Conservation (phyloP, 73 alveolate genomes). For the Paramecium caudatum region DNA sequence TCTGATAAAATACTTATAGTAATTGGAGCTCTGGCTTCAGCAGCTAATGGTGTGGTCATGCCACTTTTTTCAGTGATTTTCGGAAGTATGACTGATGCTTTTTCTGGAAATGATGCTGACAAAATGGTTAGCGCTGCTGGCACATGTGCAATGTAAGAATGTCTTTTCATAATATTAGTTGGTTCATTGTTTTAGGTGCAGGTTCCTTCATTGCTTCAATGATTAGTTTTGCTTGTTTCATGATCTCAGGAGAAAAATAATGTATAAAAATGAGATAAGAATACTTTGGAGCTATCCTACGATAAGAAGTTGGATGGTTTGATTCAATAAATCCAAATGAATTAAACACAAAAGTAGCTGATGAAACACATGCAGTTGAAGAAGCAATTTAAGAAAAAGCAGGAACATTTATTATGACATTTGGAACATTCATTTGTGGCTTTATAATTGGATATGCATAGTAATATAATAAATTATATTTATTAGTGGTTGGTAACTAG, state of each 20-base stretch:
- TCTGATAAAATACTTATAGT: conserved; percentile 71
- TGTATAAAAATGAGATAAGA: conserved; percentile 73
- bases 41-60: conserved; percentile 73
- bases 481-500: conserved; percentile 86
- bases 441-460: conserved; percentile 68
- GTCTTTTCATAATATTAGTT: conserved; percentile 5
- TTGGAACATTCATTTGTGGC: conserved; percentile 79
- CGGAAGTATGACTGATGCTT: conserved; percentile 77
- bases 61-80: conserved; percentile 79
- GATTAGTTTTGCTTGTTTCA: conserved; percentile 65
- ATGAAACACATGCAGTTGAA: conserved; percentile 83
- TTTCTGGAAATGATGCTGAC: conserved; percentile 71
- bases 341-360: conserved; percentile 78
- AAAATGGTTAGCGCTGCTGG: conserved; percentile 64
- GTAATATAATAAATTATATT: conserved; percentile 61
- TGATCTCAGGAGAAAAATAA: conserved; percentile 74
- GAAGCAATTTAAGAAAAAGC: conserved; percentile 88
- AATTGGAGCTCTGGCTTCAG: conserved; percentile 78
- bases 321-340: conserved; percentile 85
- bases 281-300: conserved; percentile 82
- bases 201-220: not conserved
- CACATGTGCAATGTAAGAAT: conserved; percentile 42
- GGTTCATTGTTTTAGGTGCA: conserved; percentile 24
- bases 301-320: conserved; percentile 87
- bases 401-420: conserved; percentile 79